phyloP scores from a whole-genome alignment of 805 yeast species.

The Pichia gijzeniarum region DNA sequence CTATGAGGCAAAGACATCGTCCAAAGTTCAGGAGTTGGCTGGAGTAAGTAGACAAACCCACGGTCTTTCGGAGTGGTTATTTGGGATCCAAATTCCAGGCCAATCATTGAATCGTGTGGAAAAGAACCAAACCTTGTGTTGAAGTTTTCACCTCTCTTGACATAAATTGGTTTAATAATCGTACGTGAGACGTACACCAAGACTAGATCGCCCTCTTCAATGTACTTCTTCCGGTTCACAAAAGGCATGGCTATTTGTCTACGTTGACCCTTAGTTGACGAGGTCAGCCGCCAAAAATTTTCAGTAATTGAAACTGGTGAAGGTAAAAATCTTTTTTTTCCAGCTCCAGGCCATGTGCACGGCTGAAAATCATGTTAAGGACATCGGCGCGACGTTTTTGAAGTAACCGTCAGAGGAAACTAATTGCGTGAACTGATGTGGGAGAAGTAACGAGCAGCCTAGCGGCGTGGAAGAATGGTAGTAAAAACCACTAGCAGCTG shows the following conservation, averaged over 20 bases:
- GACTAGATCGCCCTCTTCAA: constrained; percentile 82
- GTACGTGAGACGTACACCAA: constrained; percentile 81
- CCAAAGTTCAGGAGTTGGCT: constrained; percentile 96
- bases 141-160: constrained; percentile 52
- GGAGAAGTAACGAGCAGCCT: too few relatives aligned
- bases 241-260: constrained; percentile 20
- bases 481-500: too few relatives aligned
- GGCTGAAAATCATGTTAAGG: too few relatives aligned
- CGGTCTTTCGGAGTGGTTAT: constrained; percentile 61
- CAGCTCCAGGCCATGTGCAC: too few relatives aligned
- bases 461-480: too few relatives aligned
- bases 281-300: too few relatives aligned
- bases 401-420: too few relatives aligned
- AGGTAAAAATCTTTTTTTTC: too few relatives aligned
- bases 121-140: constrained; percentile 89
- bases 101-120: constrained; percentile 80
- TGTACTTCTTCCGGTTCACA: constrained; percentile 49
- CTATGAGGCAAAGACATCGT: constrained; percentile 92
- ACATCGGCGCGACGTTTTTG: too few relatives aligned
- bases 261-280: neutral
- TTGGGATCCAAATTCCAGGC: constrained; percentile 77
- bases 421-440: too few relatives aligned
- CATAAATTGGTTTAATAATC: constrained; percentile 65
- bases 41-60: constrained; percentile 82
- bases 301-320: too few relatives aligned